Conservation (phyloP, 2,329 filamentous ascomycete genomes). For the Nothophoma quercina region DNA sequence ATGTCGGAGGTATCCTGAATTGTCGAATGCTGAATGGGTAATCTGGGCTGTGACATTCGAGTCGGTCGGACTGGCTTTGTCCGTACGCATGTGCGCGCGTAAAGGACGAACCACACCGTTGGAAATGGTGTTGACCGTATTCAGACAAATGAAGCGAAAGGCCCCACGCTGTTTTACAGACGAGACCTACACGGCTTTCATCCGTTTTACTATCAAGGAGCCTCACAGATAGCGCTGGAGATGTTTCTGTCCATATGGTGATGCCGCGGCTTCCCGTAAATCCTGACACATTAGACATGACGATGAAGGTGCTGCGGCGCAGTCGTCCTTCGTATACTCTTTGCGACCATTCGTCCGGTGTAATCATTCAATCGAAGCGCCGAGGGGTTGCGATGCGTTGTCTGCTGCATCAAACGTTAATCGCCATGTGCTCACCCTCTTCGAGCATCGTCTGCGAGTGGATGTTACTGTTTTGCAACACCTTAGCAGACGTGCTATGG, state of each 20-base stretch:
- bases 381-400: constrained; percentile 11
- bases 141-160: constrained; percentile 7
- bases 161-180: not conserved
- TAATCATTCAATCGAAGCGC: not conserved
- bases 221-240: not conserved
- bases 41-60: not conserved
- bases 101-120: not conserved
- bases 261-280: not conserved
- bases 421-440: constrained; percentile 11
- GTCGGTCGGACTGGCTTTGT: constrained; percentile 13
- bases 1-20: constrained; percentile 2
- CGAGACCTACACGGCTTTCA: not conserved
- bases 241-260: not conserved
- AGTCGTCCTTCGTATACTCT: not conserved
- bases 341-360: not conserved
- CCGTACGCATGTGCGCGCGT: constrained; percentile 11
- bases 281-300: not conserved
- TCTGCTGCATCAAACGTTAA: not conserved
- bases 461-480: constrained; percentile 7
- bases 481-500: constrained; percentile 8
- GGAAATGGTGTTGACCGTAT: constrained; percentile 7
- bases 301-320: not conserved
- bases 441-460: constrained; percentile 12
- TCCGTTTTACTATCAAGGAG: not conserved
- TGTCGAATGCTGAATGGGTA: not conserved